These are phyloP conservation scores for Gossypioides kirkii DNA, from an alignment of 345 rosid species.

Conservation along the genomic window DNA sequence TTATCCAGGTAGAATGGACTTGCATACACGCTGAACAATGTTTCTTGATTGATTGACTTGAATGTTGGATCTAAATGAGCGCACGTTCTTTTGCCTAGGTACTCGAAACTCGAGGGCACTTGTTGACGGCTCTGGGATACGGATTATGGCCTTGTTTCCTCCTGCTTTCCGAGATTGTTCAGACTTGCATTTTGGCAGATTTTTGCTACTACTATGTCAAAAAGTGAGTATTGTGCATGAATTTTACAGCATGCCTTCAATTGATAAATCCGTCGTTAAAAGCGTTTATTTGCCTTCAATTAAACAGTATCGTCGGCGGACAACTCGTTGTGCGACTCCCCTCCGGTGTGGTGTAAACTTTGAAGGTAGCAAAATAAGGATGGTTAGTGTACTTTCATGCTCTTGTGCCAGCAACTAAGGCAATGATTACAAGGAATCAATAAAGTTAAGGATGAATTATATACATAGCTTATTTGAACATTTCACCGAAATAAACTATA, in stretches of 20 bases:
- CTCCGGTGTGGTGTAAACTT: conserved; percentile 66
- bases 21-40: too few species aligned
- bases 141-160: conserved; percentile 92
- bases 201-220: conserved; percentile 69
- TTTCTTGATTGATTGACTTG: not conserved
- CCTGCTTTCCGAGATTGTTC: conserved; percentile 75
- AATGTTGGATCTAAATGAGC: not conserved
- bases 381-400: not conserved
- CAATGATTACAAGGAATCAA: not conserved
- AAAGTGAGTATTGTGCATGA: not conserved
- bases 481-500: not conserved
- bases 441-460: conserved; percentile 10
- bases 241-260: not conserved
- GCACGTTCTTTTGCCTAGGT: conserved; percentile 39
- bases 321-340: conserved; percentile 90
- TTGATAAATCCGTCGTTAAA: not conserved
- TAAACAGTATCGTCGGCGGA: conserved; percentile 71
- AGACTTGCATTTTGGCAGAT: conserved; percentile 87
- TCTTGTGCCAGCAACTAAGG: not conserved
- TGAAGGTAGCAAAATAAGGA: not conserved
- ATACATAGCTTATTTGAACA: not conserved
- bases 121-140: conserved; percentile 72
- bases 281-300: not conserved
- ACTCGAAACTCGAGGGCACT: conserved; percentile 69
- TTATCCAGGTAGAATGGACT: conserved; percentile 58